A percentile compares a stretch with the other conserved stretches of the same genome.
These are phyloP conservation scores for Hamamelis virginiana DNA, from an alignment of 164 flowering plant species.

Conservation along the genomic window DNA sequence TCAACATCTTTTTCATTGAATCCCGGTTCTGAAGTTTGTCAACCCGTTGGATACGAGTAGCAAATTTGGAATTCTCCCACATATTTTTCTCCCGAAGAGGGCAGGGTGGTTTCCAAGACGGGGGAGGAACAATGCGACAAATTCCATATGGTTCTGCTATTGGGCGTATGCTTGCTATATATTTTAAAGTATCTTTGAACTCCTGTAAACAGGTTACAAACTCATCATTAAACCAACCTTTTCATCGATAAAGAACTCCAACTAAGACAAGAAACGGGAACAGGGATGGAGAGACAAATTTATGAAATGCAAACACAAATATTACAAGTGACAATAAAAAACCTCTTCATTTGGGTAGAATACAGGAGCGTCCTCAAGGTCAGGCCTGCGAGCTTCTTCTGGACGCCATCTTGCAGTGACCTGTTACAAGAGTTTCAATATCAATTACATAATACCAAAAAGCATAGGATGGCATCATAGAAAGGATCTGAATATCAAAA, in stretches of 20 bases:
- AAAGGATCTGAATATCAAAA: not conserved
- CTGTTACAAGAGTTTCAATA: conserved; percentile 41
- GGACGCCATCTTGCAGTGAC: conserved; percentile 88
- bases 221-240: conserved; percentile 10
- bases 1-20: conserved; percentile 46
- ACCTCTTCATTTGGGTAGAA: conserved; percentile 98
- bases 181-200: conserved; percentile 76
- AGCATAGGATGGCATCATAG: not conserved
- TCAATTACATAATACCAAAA: conserved; percentile 10
- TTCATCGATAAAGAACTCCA: conserved; percentile 5
- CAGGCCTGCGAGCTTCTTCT: conserved; percentile 63
- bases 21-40: conserved; percentile 80
- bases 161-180: conserved; percentile 66
- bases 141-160: conserved; percentile 87
- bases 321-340: conserved; percentile 2
- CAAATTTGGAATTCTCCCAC: conserved; percentile 71
- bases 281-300: not conserved
- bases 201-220: conserved; percentile 51
- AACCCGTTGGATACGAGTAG: conserved; percentile 71
- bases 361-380: conserved; percentile 84
- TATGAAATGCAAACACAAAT: not conserved
- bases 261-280: not conserved
- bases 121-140: conserved; percentile 91
- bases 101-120: conserved; percentile 92
- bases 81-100: conserved; percentile 58